A percentile compares a stretch with the other conserved stretches of the same genome.
Evolutionary conservation across 2,329 filamentous ascomycete genomes (phyloP).

Genomic region (Capronia americana): DNA sequence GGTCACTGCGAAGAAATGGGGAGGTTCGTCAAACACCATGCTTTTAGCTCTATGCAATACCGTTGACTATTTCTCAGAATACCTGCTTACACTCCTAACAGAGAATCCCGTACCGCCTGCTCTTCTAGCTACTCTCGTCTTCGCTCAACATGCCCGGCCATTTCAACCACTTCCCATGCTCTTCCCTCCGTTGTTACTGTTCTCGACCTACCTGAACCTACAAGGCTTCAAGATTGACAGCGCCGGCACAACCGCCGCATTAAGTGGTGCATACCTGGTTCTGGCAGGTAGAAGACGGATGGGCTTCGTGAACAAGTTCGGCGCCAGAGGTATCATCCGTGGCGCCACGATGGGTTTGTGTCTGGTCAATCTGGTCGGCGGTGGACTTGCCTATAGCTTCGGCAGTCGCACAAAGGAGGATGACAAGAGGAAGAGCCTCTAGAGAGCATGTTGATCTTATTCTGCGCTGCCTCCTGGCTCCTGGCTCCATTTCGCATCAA

Average conservation of each 20-base stretch:
- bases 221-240: slow-evolving; percentile 67
- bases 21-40: slow-evolving; percentile 35
- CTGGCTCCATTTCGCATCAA: neutral
- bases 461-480: neutral
- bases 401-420: slow-evolving; percentile 51
- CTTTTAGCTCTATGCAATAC: slow-evolving; percentile 18
- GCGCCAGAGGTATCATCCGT: slow-evolving; percentile 52
- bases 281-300: slow-evolving; percentile 65
- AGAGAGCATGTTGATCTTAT: neutral
- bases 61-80: slow-evolving; percentile 34
- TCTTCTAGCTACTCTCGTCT: slow-evolving; percentile 69
- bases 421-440: slow-evolving; percentile 27
- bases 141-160: slow-evolving; percentile 70
- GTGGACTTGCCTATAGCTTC: slow-evolving; percentile 55
- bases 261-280: slow-evolving; percentile 70
- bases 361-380: slow-evolving; percentile 54
- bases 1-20: slow-evolving; percentile 39
- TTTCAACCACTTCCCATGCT: slow-evolving; percentile 70
- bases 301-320: slow-evolving; percentile 53
- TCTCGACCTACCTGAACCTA: slow-evolving; percentile 70
- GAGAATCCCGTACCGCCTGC: slow-evolving; percentile 70
- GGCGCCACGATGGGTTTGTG: slow-evolving; percentile 55
- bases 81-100: slow-evolving; percentile 45
- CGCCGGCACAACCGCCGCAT: slow-evolving; percentile 68
- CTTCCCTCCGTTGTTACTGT: slow-evolving; percentile 70